Percentiles rank a stretch among this genome's conserved stretches.
Evolutionary conservation across 345 rosid genomes (phyloP).

Genomic region (Salix viminalis): DNA sequence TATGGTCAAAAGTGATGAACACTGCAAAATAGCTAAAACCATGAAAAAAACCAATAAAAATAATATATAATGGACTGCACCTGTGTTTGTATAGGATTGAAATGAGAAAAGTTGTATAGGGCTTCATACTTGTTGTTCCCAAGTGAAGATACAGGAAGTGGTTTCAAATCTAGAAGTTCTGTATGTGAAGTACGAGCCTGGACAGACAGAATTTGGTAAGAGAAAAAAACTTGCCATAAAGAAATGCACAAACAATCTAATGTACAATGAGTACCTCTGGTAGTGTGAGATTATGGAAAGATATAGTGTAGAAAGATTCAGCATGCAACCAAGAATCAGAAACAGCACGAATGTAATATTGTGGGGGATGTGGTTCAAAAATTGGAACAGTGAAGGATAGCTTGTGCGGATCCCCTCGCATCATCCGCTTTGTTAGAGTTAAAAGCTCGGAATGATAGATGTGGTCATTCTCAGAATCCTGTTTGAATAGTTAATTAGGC

Average conservation of each 20-base stretch:
- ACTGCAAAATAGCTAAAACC: slow-evolving; percentile 3
- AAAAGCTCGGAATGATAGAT: slow-evolving; percentile 96
- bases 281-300: slow-evolving; percentile 77
- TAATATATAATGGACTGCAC: slow-evolving; percentile 32
- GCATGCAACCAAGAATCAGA: slow-evolving; percentile 99
- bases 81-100: slow-evolving; percentile 98
- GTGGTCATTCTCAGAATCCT: slow-evolving; percentile 97
- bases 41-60: slow-evolving; percentile 18
- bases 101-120: slow-evolving; percentile 88
- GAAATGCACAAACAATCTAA: background rate
- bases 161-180: slow-evolving; percentile 90
- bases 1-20: background rate
- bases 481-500: slow-evolving; percentile 7
- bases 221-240: background rate
- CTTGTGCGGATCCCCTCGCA: slow-evolving; percentile 82
- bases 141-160: slow-evolving; percentile 88
- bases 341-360: slow-evolving; percentile 88
- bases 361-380: slow-evolving; percentile 98
- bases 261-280: slow-evolving; percentile 60
- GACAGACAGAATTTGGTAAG: slow-evolving; percentile 22
- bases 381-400: slow-evolving; percentile 93
- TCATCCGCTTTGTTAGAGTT: slow-evolving; percentile 78
- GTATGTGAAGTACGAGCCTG: slow-evolving; percentile 83
- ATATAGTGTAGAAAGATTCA: slow-evolving; percentile 84
- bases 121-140: slow-evolving; percentile 62